Conservation (phyloP, 192 early-diverging fungal genomes). For the Spinellus fusiger region DNA sequence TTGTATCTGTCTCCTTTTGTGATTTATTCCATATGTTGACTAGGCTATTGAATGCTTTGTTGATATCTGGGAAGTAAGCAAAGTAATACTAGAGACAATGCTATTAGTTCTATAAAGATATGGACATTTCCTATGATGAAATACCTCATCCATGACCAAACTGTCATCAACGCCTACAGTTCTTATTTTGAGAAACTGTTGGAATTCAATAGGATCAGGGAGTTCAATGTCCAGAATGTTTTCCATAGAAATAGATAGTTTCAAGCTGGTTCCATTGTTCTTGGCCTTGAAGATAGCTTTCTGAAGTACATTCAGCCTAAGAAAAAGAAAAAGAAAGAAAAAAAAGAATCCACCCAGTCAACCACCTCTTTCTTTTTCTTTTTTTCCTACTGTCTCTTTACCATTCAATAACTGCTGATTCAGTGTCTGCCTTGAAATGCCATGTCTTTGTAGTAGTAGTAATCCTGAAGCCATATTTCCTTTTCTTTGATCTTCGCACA, state of each 20-base stretch:
- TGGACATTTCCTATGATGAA: neutral
- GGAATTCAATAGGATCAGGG: conserved; percentile 41
- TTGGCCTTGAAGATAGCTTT: conserved; percentile 53
- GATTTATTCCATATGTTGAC: conserved; percentile 16
- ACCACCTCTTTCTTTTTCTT: neutral
- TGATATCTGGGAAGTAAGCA: conserved; percentile 55
- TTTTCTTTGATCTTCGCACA: conserved; percentile 37
- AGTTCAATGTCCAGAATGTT: conserved; percentile 50
- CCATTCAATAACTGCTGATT: conserved; percentile 49
- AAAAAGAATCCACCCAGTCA: neutral
- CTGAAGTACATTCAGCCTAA: conserved; percentile 46
- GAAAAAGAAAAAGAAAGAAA: neutral
- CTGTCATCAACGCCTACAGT: conserved; percentile 48
- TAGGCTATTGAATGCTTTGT: conserved; percentile 27
- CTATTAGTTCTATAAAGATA: neutral
- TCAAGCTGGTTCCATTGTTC: conserved; percentile 52
- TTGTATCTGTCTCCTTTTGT: neutral
- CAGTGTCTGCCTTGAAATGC: conserved; percentile 54
- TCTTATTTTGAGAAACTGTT: conserved; percentile 46
- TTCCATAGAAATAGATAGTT: conserved; percentile 50
- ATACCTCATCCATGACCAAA: conserved; percentile 53
- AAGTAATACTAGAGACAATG: conserved; percentile 50
- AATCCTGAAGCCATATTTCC: conserved; percentile 39
- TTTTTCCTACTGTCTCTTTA: neutral
- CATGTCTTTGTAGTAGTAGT: conserved; percentile 45